Conservation (phyloP, 306 rosid species). For the Leucaena leucocephala region DNA sequence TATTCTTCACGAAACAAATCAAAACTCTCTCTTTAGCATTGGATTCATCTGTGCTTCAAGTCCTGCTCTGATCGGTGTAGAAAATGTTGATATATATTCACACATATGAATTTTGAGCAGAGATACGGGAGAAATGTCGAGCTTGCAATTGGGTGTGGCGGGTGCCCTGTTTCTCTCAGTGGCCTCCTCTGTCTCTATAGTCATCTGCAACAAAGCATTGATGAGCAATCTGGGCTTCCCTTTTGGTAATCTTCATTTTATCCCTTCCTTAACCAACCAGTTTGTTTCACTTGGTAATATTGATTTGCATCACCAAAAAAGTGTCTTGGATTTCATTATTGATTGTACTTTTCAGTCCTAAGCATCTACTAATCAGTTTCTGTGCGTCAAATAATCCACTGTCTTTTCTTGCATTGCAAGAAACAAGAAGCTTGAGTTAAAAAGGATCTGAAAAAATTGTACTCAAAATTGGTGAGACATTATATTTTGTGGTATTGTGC, state of each 20-base stretch:
- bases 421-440: neutral
- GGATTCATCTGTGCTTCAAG: neutral
- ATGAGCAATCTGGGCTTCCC: conserved; percentile 99
- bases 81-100: neutral
- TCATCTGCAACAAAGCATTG: conserved; percentile 97
- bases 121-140: conserved; percentile 80
- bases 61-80: neutral
- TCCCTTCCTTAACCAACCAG: neutral
- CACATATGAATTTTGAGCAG: conserved; percentile 25
- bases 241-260: conserved; percentile 56
- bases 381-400: neutral
- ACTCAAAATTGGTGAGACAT: too few species aligned
- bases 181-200: conserved; percentile 96
- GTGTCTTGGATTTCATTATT: neutral
- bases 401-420: neutral
- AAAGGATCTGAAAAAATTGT: too few species aligned
- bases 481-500: neutral
- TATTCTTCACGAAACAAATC: too few species aligned
- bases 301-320: neutral
- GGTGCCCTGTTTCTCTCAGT: conserved; percentile 96
- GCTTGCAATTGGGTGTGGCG: conserved; percentile 76
- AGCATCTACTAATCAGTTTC: neutral
- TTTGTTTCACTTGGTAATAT: neutral
- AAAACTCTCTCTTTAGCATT: neutral
- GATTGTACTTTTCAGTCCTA: neutral